Percentiles rank a stretch among this genome's conserved stretches.
phyloP scores from a whole-genome alignment of 2,329 filamentous ascomycete genomes.

The Grosmannia clavigera region DNA sequence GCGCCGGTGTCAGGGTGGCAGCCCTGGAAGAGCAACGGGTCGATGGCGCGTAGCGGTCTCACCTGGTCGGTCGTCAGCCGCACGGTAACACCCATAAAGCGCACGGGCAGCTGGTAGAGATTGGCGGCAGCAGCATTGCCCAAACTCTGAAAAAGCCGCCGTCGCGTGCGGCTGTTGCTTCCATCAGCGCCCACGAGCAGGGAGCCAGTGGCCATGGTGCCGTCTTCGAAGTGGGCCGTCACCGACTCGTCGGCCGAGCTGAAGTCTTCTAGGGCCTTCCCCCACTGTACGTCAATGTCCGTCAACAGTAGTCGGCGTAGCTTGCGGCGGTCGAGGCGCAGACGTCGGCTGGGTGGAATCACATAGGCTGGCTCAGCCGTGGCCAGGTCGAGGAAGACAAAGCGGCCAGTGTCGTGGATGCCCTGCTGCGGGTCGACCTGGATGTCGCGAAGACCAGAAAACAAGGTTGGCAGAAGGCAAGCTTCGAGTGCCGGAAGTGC shows the following conservation, averaged over 20 bases:
- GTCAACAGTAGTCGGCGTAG: slow-evolving; percentile 19
- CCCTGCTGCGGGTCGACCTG: slow-evolving; percentile 3
- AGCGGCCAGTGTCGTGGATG: not conserved
- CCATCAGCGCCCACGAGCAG: slow-evolving; percentile 29
- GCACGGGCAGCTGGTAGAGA: not conserved
- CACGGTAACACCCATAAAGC: not conserved
- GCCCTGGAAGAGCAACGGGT: slow-evolving; percentile 42
- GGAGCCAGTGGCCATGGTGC: slow-evolving; percentile 19
- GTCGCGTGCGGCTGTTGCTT: slow-evolving; percentile 23
- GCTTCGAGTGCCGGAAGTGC: not conserved
- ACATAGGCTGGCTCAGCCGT: slow-evolving; percentile 1
- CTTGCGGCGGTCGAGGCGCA: slow-evolving; percentile 23
- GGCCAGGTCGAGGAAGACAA: slow-evolving; percentile 2
- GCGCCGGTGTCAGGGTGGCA: slow-evolving; percentile 35
- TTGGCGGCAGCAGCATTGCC: not conserved
- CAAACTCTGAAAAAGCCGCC: slow-evolving; percentile 19
- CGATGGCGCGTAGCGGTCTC: slow-evolving; percentile 19
- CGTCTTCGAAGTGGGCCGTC: slow-evolving; percentile 20
- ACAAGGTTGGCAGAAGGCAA: not conserved
- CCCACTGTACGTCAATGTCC: slow-evolving; percentile 20
- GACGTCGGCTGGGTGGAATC: slow-evolving; percentile 12
- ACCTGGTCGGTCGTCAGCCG: not conserved
- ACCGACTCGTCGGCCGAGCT: slow-evolving; percentile 17
- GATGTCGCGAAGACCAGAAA: not conserved
- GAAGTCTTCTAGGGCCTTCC: slow-evolving; percentile 19